A percentile compares a stretch with the other conserved stretches of the same genome.
phyloP scores from a whole-genome alignment of 148 eudicot genomes.

The Rhododendron griersonianum region DNA sequence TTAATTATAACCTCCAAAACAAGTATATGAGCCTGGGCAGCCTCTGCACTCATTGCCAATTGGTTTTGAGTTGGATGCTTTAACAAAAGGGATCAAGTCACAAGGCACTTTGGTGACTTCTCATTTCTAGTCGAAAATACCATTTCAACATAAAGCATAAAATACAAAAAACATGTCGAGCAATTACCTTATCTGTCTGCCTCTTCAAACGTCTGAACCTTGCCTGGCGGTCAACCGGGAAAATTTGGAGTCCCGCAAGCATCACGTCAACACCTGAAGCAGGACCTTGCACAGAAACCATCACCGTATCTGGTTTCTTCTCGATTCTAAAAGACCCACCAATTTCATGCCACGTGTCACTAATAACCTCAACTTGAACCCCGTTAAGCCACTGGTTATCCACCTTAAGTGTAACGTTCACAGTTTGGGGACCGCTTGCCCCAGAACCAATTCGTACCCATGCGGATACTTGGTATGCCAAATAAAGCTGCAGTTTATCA shows the following conservation, averaged over 20 bases:
- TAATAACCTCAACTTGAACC: constrained; percentile 64
- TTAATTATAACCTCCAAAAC: no score
- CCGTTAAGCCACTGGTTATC: constrained; percentile 93
- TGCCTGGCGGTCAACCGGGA: constrained; percentile 73
- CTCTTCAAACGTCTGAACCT: constrained; percentile 57
- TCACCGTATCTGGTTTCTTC: constrained; percentile 65
- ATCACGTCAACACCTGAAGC: constrained; percentile 72
- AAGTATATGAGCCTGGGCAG: no score
- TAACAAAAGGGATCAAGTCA: neutral
- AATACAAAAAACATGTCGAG: neutral
- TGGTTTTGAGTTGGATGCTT: neutral
- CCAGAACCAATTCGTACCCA: constrained; percentile 74
- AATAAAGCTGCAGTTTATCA: constrained; percentile 61
- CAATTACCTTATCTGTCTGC: constrained; percentile 66
- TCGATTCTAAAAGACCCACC: constrained; percentile 88
- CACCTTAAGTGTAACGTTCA: constrained; percentile 69
- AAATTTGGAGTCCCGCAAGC: constrained; percentile 84
- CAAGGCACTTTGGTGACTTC: neutral
- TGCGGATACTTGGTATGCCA: constrained; percentile 90
- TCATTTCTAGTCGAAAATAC: neutral
- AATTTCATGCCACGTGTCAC: constrained; percentile 83
- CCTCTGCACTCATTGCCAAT: neutral
- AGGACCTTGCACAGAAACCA: constrained; percentile 90
- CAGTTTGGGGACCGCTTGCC: constrained; percentile 69
- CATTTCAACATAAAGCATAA: neutral